Percentiles rank a stretch among this genome's conserved stretches.
These are phyloP conservation scores for Alternaria longipes DNA, from an alignment of 2,329 filamentous ascomycete species.

Conservation along the genomic window DNA sequence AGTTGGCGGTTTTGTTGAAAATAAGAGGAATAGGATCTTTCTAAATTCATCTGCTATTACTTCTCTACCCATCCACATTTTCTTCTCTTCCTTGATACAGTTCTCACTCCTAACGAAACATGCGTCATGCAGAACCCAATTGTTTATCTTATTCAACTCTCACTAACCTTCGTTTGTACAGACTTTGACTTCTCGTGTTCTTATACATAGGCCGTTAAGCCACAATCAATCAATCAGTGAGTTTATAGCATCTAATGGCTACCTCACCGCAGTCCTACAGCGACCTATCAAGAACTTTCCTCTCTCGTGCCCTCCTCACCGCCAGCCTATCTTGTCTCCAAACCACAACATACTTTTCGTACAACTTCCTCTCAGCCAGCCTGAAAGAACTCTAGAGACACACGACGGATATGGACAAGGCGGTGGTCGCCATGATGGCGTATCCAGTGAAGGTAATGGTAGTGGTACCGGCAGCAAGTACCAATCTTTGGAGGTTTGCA, in stretches of 20 bases:
- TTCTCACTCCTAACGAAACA: background rate
- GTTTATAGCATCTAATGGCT: background rate
- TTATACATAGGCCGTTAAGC: no score
- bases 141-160: background rate
- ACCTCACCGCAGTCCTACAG: background rate
- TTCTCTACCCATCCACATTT: background rate
- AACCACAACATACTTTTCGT: background rate
- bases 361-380: background rate
- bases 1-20: background rate
- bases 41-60: background rate
- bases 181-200: background rate
- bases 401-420: conserved; percentile 16
- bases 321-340: background rate
- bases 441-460: conserved; percentile 10
- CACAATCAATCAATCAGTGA: background rate
- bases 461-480: background rate
- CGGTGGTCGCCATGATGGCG: conserved; percentile 18
- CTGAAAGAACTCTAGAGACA: conserved; percentile 7
- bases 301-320: background rate
- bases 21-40: background rate
- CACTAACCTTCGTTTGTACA: background rate
- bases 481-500: background rate
- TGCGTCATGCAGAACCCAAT: background rate
- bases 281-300: background rate
- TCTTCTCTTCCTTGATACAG: background rate